Conservation (phyloP, 371 early-diverging fungal genomes). For the Mucor lusitanicus region DNA sequence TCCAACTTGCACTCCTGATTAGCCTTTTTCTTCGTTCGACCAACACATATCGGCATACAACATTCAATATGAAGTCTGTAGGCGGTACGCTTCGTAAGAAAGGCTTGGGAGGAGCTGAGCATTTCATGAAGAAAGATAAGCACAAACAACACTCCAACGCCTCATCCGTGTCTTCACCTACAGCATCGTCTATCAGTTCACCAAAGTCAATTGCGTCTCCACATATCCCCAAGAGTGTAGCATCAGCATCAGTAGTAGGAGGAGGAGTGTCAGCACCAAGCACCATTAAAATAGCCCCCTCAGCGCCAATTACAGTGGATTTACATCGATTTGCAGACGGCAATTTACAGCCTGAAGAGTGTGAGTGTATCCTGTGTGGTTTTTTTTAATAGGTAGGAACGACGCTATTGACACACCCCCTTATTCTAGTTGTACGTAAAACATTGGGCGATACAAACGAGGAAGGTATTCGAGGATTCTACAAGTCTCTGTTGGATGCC, state of each 20-base stretch:
- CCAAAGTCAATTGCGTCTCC: neutral
- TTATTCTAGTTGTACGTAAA: conserved; percentile 47
- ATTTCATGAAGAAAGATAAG: conserved; percentile 23
- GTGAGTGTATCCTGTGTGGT: too few species aligned
- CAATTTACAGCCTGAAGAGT: conserved; percentile 46
- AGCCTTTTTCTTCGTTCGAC: neutral
- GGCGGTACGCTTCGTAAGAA: conserved; percentile 24
- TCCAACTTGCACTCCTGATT: neutral
- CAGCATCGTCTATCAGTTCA: neutral
- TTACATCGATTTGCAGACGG: conserved; percentile 52
- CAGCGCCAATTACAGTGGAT: conserved; percentile 39
- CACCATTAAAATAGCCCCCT: neutral
- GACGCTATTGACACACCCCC: neutral
- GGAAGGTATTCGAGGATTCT: conserved; percentile 63
- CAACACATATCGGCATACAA: neutral
- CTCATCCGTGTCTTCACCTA: conserved; percentile 3
- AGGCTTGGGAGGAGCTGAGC: conserved; percentile 18
- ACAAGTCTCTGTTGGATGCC: conserved; percentile 67
- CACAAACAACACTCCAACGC: neutral
- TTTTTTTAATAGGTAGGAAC: too few species aligned
- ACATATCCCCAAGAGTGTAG: neutral
- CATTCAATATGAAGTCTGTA: conserved; percentile 17
- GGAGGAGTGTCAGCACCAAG: neutral
- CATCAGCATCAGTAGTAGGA: neutral
- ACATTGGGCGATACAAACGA: conserved; percentile 61